Evolutionary conservation across 2,329 filamentous ascomycete genomes (phyloP).

Genomic region (Ploettnerulaceae sp.): DNA sequence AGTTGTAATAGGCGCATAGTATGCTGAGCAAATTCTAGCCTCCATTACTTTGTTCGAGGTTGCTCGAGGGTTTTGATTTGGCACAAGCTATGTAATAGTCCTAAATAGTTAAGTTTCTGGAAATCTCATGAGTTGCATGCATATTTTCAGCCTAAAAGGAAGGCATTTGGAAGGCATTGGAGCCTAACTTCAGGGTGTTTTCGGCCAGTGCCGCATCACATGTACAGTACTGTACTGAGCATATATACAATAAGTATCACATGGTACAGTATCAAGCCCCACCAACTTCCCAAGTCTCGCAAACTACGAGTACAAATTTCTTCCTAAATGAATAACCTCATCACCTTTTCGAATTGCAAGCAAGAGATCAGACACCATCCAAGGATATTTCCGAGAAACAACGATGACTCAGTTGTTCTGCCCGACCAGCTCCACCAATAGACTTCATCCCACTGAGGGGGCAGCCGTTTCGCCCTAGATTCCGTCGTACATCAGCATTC

Average conservation of each 20-base stretch:
- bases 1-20: too few species aligned
- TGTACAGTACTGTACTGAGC: too few species aligned
- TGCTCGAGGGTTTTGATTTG: too few species aligned
- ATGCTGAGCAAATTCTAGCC: too few species aligned
- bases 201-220: conserved; percentile 11
- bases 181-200: conserved; percentile 12
- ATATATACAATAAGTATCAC: too few species aligned
- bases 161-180: too few species aligned
- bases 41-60: too few species aligned
- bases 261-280: conserved; percentile 10
- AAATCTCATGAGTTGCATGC: conserved; percentile 5
- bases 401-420: conserved; percentile 6
- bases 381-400: neutral
- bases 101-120: conserved; percentile 15
- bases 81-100: conserved; percentile 13
- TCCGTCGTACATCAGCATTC: neutral
- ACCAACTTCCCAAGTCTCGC: conserved; percentile 8
- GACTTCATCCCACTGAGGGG: neutral
- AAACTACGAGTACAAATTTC: conserved; percentile 13
- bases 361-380: conserved; percentile 8
- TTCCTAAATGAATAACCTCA: conserved; percentile 8
- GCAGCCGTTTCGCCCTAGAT: neutral
- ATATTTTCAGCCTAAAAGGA: conserved; percentile 2
- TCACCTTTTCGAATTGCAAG: conserved; percentile 7
- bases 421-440: conserved; percentile 3